Conservation (phyloP, 2,329 filamentous ascomycete genomes). For the Xylariaceae sp. region DNA sequence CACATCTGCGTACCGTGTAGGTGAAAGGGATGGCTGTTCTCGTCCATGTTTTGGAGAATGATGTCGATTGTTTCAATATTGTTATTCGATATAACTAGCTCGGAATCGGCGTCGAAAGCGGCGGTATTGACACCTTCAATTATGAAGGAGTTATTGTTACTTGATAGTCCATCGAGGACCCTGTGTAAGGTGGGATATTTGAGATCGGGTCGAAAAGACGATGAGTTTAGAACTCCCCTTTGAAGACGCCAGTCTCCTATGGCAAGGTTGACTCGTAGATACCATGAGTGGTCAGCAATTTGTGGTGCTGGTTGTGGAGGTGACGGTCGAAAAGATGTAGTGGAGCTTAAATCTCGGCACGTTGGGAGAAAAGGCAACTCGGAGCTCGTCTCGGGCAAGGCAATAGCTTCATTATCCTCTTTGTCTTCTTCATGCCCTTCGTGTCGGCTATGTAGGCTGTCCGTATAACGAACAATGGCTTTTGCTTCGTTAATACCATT, state of each 20-base stretch:
- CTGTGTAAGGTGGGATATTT: constrained; percentile 56
- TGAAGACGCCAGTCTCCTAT: constrained; percentile 64
- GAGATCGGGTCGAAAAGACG: constrained; percentile 57
- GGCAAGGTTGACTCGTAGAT: constrained; percentile 63
- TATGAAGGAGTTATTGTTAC: constrained; percentile 53
- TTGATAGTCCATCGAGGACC: constrained; percentile 51
- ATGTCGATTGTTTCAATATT: constrained; percentile 59
- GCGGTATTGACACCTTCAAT: constrained; percentile 59
- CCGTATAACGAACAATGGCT: constrained; percentile 54
- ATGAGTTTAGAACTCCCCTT: constrained; percentile 63
- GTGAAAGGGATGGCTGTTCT: constrained; percentile 69
- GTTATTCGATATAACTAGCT: constrained; percentile 63
- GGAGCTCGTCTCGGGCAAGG: constrained; percentile 46
- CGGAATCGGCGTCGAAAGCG: constrained; percentile 48
- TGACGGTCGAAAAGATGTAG: constrained; percentile 50
- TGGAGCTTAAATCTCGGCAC: constrained; percentile 58
- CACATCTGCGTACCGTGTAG: constrained; percentile 69
- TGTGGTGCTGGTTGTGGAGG: constrained; percentile 49
- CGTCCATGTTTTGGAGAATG: constrained; percentile 66
- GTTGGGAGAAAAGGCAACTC: constrained; percentile 45
- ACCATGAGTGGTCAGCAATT: constrained; percentile 57
- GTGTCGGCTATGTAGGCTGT: constrained; percentile 19
- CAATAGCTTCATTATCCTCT: constrained; percentile 26
- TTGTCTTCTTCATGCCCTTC: constrained; percentile 21
- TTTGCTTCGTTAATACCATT: constrained; percentile 52